These are phyloP conservation scores for Rhododendron molle DNA, from an alignment of 148 eudicot species.

Conservation along the genomic window DNA sequence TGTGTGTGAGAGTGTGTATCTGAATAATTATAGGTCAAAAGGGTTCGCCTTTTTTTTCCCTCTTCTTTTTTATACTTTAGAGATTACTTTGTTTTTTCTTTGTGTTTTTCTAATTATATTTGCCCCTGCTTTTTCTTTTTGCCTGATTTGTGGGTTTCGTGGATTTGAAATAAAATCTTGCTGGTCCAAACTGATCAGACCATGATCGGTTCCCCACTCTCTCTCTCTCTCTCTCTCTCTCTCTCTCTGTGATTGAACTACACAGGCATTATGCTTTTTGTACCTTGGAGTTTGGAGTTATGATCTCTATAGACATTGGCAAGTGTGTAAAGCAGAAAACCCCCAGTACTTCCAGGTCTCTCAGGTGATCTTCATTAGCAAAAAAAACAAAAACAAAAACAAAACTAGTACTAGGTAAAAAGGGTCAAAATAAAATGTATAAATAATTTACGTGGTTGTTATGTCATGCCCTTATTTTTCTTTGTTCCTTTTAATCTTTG, in stretches of 20 bases:
- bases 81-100: background rate
- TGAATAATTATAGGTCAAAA: background rate
- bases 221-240: conserved; percentile 34
- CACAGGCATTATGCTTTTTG: conserved; percentile 59
- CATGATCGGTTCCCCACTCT: conserved; percentile 33
- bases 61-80: background rate
- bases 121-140: conserved; percentile 10
- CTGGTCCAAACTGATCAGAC: conserved; percentile 27
- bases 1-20: background rate
- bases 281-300: conserved; percentile 57
- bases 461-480: background rate
- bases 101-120: background rate
- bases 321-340: conserved; percentile 19
- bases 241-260: conserved; percentile 65
- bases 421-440: background rate
- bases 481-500: too few relatives aligned
- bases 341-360: conserved; percentile 6
- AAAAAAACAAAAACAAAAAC: too few relatives aligned
- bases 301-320: conserved; percentile 17
- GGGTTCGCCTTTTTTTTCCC: conserved; percentile 12
- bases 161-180: conserved; percentile 39
- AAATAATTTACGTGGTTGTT: background rate
- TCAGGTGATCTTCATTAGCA: conserved; percentile 3
- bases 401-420: background rate
- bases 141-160: conserved; percentile 30